Percentiles rank a stretch among this genome's conserved stretches.
phyloP scores from a whole-genome alignment of 305 asterid genomes.

The Caryopteris hybrid region DNA sequence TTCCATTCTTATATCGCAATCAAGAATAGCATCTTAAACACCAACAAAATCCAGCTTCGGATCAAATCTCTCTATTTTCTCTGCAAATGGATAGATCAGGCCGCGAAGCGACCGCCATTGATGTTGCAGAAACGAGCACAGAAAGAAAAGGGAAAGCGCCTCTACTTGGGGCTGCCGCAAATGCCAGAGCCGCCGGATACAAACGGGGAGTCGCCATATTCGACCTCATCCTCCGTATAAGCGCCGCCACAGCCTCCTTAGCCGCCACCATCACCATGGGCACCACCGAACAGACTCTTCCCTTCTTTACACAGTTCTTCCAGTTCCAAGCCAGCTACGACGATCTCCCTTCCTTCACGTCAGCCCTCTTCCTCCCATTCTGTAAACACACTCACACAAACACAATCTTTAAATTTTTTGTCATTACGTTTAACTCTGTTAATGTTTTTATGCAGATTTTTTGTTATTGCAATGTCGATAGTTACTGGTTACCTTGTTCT shows the following conservation, averaged over 20 bases:
- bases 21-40: neutral
- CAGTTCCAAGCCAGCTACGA: constrained; percentile 48
- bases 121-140: constrained; percentile 31
- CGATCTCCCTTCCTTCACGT: constrained; percentile 46
- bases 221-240: constrained; percentile 32
- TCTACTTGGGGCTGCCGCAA: constrained; percentile 11
- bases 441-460: constrained; percentile 21
- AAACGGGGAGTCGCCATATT: constrained; percentile 28
- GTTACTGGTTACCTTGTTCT: constrained; percentile 42
- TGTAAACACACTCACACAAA: too few species aligned
- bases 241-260: constrained; percentile 30
- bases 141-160: constrained; percentile 40
- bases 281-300: constrained; percentile 37
- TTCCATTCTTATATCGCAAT: neutral
- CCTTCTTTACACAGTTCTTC: constrained; percentile 46
- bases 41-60: neutral
- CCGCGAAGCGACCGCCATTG: constrained; percentile 20
- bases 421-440: neutral
- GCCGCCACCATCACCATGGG: constrained; percentile 44
- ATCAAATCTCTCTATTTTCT: neutral
- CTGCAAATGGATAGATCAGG: constrained; percentile 20
- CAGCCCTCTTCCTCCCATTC: neutral
- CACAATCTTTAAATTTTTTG: too few species aligned
- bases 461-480: constrained; percentile 38
- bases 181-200: constrained; percentile 11